Conservation (phyloP, 2,329 filamentous ascomycete genomes). For the Cercospora canescens region DNA sequence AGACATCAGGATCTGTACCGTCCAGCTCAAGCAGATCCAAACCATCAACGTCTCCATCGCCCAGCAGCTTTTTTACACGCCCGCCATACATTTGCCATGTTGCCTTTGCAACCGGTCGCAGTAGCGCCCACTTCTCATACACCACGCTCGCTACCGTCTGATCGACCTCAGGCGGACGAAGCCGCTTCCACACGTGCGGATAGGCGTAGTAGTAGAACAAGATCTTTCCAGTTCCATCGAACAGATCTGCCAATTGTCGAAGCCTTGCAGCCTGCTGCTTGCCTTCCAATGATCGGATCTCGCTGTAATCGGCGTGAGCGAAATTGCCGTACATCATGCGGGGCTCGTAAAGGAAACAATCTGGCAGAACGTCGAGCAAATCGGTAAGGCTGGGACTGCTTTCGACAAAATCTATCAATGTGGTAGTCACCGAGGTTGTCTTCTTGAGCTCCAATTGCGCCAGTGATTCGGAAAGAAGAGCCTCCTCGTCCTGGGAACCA, state of each 20-base stretch:
- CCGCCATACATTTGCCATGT: constrained; percentile 14
- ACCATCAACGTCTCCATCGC: constrained; percentile 20
- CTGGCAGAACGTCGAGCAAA: constrained; percentile 20
- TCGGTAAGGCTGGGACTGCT: neutral
- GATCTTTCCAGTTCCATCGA: constrained; percentile 17
- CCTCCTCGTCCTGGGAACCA: neutral
- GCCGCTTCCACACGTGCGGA: constrained; percentile 21
- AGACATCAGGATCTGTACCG: constrained; percentile 12
- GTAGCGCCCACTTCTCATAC: constrained; percentile 16
- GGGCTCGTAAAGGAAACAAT: constrained; percentile 12
- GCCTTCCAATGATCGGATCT: constrained; percentile 17
- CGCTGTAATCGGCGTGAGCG: constrained; percentile 17
- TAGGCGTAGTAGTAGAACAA: constrained; percentile 25
- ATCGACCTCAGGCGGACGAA: constrained; percentile 14
- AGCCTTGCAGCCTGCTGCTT: constrained; percentile 22
- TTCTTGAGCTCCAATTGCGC: neutral
- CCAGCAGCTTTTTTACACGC: constrained; percentile 17
- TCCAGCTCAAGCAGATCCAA: constrained; percentile 19
- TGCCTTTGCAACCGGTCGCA: constrained; percentile 10
- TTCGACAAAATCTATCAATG: neutral
- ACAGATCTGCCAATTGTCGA: constrained; percentile 23
- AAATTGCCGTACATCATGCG: constrained; percentile 26
- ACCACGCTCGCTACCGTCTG: constrained; percentile 19
- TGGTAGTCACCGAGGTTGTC: neutral
- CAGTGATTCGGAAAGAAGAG: neutral